A percentile compares a stretch with the other conserved stretches of the same genome.
Evolutionary conservation across 257 asterid genomes (phyloP).

Genomic region (Penstemon eatonii): DNA sequence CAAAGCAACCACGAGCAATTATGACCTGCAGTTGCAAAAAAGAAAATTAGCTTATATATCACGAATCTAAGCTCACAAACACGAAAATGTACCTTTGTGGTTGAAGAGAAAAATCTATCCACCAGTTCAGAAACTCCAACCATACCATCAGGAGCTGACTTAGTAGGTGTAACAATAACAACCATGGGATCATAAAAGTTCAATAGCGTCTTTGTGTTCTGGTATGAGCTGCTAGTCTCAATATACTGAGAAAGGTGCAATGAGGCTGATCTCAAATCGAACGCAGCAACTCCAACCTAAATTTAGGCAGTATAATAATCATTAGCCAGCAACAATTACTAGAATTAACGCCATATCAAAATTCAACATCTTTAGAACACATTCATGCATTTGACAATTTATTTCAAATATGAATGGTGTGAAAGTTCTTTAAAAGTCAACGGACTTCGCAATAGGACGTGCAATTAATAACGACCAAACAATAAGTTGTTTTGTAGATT

Average conservation of each 20-base stretch:
- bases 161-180: slow-evolving; percentile 79
- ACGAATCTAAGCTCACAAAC: slow-evolving; percentile 13
- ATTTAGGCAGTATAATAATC: slow-evolving; percentile 17
- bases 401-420: slow-evolving; percentile 5
- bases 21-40: slow-evolving; percentile 50
- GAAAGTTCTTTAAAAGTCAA: slow-evolving; percentile 12
- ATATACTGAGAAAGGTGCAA: slow-evolving; percentile 94
- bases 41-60: slow-evolving; percentile 27
- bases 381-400: slow-evolving; percentile 16
- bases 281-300: slow-evolving; percentile 98
- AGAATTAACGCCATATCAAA: slow-evolving; percentile 7
- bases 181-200: slow-evolving; percentile 88
- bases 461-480: background rate
- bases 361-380: slow-evolving; percentile 15
- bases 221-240: slow-evolving; percentile 94
- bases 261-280: slow-evolving; percentile 93
- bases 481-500: slow-evolving; percentile 2
- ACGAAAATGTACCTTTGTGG: slow-evolving; percentile 54
- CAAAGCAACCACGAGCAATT: slow-evolving; percentile 90
- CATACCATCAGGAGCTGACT: slow-evolving; percentile 89
- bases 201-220: slow-evolving; percentile 87
- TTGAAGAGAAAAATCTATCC: slow-evolving; percentile 67
- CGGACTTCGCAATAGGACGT: background rate
- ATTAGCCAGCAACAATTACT: slow-evolving; percentile 15
- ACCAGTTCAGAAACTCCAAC: slow-evolving; percentile 91